Evolutionary conservation across 2,329 filamentous ascomycete genomes (phyloP), one percentile per base, ranked within the genome.

Genomic region (Sporothrix brasiliensis): DNA sequence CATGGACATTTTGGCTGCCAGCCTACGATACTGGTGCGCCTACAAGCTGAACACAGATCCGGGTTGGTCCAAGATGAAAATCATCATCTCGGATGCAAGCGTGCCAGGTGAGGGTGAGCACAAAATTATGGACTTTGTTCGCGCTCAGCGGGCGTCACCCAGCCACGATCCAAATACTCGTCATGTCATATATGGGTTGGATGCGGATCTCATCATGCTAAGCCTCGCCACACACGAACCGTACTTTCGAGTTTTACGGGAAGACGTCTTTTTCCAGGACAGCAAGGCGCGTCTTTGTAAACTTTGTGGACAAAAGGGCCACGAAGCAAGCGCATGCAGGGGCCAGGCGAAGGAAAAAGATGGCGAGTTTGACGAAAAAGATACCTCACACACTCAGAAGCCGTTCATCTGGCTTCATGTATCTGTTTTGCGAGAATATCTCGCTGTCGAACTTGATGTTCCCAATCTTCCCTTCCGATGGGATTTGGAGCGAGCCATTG

Each of bases 321-420:
- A 99, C 77, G 92, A 95, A 75, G 92, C 92, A 60, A 89, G 90
- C 75, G 91, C 93, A 73, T 99, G 95, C 80, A 89, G 87, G 73
- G 94, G 94, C 68, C 87, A 91, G 75, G 86, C 87, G 60, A 94
- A 94, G 79, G 86, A 91, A 76, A 93, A 94, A 78, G 86, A 88
- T 68, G 92, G 89, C 76, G 91, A 95, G 75, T 90, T 90, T 74
- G 92, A 93, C 75, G 92, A 95, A 77, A 96, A 97, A 79, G 88
- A 92, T 73, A 88, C 89, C 73, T 86, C 85, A 52, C 81, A 85
- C 68, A 82, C 88, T 24, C 83, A 92, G 72, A 98, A 99, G 81
- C 96, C 96, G 2, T 98, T 97, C 78, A 97, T 99, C 75, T 99
- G 95, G 95, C 89, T 99, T 41, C 93, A 98, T 80, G 94, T 99